Evolutionary conservation across 306 rosid species (phyloP), one percentile per base, ranked within the genome.

Genomic region (Phaseolus lunatus): DNA sequence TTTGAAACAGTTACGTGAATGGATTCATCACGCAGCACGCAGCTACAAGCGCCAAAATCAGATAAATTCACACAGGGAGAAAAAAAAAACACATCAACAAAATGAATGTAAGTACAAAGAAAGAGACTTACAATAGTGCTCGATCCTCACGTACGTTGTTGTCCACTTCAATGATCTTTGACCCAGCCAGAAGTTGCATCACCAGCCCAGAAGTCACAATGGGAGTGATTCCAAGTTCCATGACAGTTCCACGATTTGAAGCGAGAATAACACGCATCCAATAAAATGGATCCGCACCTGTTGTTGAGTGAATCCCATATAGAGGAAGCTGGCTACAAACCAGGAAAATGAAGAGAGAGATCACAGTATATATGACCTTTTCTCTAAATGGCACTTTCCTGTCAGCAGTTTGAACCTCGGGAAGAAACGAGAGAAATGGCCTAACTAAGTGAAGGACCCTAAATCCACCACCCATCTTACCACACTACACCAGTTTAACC

Each of bases 191-290:
- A 76, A 93, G 98, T 63, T 93, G 98, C 98, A 93, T 91, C 12
- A 93, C 97, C 73, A 93, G 75, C 53, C 97, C 96, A 49, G 97
- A 93, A 33, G 98, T 93, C 58, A 93, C 98, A 76, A 91, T 93
- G 4, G 97, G 98, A 73, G 98, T 93, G 83, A 93, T 91, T 68
- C 96, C 97, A 45, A 93, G 98, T 83, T 93, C 98, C 98, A 93
- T 94, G 31, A 93, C 98, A 22, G 98, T 93, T 64, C 98, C 98
- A 29, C 97, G 93, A 66, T 88, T 93, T 1, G 97, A 93, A 71
- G 98, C 98, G 20, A 93, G 98, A 50, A 93, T 93, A 49, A 88
- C 96, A 78, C 97, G 93, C 97, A 93, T 93, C 98, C 98, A 93
- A 65, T 91, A 93, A 85, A 93, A 93, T 18, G 98, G 97, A 90